Evolutionary conservation across 2,329 filamentous ascomycete species (phyloP).

Genomic region (Aspergillus cejpii): DNA sequence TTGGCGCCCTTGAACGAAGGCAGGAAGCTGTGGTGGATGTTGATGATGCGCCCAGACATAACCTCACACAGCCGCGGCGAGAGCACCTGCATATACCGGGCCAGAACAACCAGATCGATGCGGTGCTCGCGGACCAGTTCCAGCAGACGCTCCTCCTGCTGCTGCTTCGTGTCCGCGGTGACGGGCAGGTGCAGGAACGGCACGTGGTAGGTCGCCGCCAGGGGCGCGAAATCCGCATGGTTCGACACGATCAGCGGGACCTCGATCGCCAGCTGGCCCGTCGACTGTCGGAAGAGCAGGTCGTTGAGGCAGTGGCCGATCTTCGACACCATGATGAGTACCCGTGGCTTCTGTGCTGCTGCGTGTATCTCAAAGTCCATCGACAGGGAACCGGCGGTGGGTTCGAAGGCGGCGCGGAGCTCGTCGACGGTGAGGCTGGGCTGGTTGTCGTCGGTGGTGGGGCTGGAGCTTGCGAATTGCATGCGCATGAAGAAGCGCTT

Average conservation of each 20-base stretch:
- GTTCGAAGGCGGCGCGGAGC: slow-evolving; percentile 52
- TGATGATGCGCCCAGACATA: slow-evolving; percentile 84
- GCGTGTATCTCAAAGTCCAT: slow-evolving; percentile 68
- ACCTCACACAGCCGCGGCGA: slow-evolving; percentile 65
- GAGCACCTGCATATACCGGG: slow-evolving; percentile 83
- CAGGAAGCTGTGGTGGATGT: slow-evolving; percentile 84
- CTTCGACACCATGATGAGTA: slow-evolving; percentile 85
- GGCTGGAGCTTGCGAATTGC: slow-evolving; percentile 58
- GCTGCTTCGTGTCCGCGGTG: slow-evolving; percentile 65
- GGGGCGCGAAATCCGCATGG: slow-evolving; percentile 63
- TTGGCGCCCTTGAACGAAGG: slow-evolving; percentile 83
- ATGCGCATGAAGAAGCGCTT: slow-evolving; percentile 84
- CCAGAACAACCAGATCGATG: slow-evolving; percentile 73
- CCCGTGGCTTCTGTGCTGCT: slow-evolving; percentile 61
- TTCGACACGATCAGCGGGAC: slow-evolving; percentile 75
- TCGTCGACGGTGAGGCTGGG: slow-evolving; percentile 41
- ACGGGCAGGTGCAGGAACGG: slow-evolving; percentile 76
- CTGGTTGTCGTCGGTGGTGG: slow-evolving; percentile 6
- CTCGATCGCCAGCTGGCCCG: slow-evolving; percentile 66
- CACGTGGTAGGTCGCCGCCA: slow-evolving; percentile 68
- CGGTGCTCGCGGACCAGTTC: slow-evolving; percentile 61
- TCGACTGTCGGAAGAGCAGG: slow-evolving; percentile 70
- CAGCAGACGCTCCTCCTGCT: slow-evolving; percentile 66
- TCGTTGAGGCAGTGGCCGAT: slow-evolving; percentile 83
- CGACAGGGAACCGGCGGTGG: slow-evolving; percentile 56